phyloP scores from a whole-genome alignment of 805 yeast species.

The Myxozyma sirexii region DNA sequence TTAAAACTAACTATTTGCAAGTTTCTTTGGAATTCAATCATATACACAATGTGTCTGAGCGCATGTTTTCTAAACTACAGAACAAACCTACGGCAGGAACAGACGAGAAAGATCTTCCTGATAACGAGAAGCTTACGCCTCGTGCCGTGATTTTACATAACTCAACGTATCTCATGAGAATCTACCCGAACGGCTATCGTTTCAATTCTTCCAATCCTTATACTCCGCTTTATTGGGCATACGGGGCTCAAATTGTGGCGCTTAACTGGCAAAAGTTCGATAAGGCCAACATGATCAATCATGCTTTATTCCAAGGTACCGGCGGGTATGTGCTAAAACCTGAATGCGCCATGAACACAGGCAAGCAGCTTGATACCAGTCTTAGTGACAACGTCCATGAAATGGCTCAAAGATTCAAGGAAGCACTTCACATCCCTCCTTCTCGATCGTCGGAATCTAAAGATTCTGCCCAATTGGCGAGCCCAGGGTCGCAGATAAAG shows the following conservation, averaged over 20 bases:
- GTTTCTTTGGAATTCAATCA: conserved; percentile 73
- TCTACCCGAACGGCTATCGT: conserved; percentile 81
- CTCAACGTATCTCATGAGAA: conserved; percentile 68
- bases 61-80: conserved; percentile 18
- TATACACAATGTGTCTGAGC: conserved; percentile 69
- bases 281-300: conserved; percentile 36
- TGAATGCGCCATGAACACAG: not conserved
- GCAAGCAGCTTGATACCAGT: not conserved
- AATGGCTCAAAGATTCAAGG: not conserved
- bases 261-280: conserved; percentile 96
- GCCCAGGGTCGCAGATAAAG: not conserved
- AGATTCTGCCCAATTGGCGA: not conserved
- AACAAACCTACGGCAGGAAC: conserved; percentile 1
- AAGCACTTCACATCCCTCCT: not conserved
- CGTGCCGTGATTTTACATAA: conserved; percentile 73
- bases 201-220: conserved; percentile 77
- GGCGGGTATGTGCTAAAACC: conserved; percentile 21
- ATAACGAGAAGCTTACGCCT: conserved; percentile 58
- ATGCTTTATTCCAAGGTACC: conserved; percentile 65
- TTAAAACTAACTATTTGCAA: not conserved
- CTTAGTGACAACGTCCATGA: conserved; percentile 5
- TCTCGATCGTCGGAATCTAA: too few relatives aligned
- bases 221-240: conserved; percentile 77
- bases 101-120: conserved; percentile 51
- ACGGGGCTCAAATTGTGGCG: conserved; percentile 92